These are phyloP conservation scores for Curvularia spicifera DNA, from an alignment of 2,329 filamentous ascomycete genomes.

Conservation along the genomic window DNA sequence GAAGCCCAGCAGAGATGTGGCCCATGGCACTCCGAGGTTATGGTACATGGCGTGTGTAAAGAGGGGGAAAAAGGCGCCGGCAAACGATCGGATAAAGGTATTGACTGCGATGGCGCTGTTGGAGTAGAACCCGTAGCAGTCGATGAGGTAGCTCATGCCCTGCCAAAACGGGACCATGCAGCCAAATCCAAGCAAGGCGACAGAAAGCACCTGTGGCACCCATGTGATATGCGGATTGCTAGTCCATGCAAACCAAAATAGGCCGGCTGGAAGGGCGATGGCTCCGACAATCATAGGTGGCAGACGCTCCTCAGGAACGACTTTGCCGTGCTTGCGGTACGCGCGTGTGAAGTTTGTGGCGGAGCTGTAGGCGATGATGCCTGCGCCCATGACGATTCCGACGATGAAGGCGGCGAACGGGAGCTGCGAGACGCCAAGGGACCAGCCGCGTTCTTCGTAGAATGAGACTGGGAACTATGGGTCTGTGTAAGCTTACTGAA, in stretches of 20 bases:
- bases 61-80: conserved; percentile 59
- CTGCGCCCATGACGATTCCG: conserved; percentile 62
- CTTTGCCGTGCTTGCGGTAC: conserved; percentile 50
- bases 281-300: conserved; percentile 71
- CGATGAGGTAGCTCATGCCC: conserved; percentile 81
- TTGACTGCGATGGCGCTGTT: conserved; percentile 58
- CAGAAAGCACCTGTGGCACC: conserved; percentile 63
- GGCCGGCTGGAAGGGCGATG: conserved; percentile 62
- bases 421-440: conserved; percentile 62
- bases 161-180: conserved; percentile 82
- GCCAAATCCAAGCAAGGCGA: conserved; percentile 71
- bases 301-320: conserved; percentile 66
- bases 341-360: conserved; percentile 44
- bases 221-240: conserved; percentile 58
- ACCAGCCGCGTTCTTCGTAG: conserved; percentile 68
- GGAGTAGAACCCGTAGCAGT: conserved; percentile 59
- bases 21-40: conserved; percentile 46
- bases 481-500: conserved; percentile 6
- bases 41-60: conserved; percentile 58
- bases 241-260: conserved; percentile 69
- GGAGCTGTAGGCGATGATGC: conserved; percentile 41
- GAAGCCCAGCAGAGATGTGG: conserved; percentile 43
- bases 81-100: conserved; percentile 57
- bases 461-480: conserved; percentile 69
- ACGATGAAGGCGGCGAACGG: conserved; percentile 70